Percentiles rank a stretch among this genome's conserved stretches.
Evolutionary conservation across 1,139 yeast species (phyloP).

Genomic region (Geotrichum restrictum): DNA sequence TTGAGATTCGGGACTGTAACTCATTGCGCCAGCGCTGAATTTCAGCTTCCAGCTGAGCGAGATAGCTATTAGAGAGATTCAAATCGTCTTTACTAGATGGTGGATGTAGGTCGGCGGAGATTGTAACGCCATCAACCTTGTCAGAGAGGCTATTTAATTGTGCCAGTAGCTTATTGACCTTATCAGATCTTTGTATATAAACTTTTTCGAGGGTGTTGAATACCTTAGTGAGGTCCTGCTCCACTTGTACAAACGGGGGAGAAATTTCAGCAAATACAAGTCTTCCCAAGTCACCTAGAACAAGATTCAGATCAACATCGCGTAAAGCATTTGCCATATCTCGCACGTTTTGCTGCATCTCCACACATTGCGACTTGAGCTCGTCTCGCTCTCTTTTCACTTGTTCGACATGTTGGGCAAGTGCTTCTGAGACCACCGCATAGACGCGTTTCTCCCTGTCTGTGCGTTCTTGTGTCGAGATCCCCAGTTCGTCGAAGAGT

Average conservation of each 20-base stretch:
- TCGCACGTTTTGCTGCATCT: conserved; percentile 27
- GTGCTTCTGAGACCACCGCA: conserved; percentile 34
- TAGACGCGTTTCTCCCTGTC: conserved; percentile 34
- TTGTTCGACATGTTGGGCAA: conserved; percentile 33
- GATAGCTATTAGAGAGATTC: conserved; percentile 27
- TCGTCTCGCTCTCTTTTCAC: conserved; percentile 35
- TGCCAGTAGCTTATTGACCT: conserved; percentile 13
- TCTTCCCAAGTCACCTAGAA: conserved; percentile 18
- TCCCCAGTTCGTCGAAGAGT: conserved; percentile 39
- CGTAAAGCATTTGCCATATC: conserved; percentile 32
- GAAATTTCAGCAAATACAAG: conserved; percentile 8
- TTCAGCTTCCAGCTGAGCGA: conserved; percentile 32
- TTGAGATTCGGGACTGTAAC: conserved; percentile 27
- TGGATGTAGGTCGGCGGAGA: conserved; percentile 10
- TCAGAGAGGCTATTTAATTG: conserved; percentile 15
- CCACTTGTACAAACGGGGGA: conserved; percentile 12
- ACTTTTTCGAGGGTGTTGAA: conserved; percentile 11
- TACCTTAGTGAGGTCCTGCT: conserved; percentile 3
- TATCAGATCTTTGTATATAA: conserved; percentile 15
- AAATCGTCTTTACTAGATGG: conserved; percentile 19
- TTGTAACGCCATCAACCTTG: conserved; percentile 14
- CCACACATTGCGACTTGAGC: conserved; percentile 29
- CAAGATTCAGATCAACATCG: conserved; percentile 28
- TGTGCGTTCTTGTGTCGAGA: conserved; percentile 31
- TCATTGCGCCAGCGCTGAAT: conserved; percentile 32